Evolutionary conservation across 2,329 filamentous ascomycete genomes (phyloP), one percentile per base, ranked within the genome.

Genomic region (Fusarium coicis): DNA sequence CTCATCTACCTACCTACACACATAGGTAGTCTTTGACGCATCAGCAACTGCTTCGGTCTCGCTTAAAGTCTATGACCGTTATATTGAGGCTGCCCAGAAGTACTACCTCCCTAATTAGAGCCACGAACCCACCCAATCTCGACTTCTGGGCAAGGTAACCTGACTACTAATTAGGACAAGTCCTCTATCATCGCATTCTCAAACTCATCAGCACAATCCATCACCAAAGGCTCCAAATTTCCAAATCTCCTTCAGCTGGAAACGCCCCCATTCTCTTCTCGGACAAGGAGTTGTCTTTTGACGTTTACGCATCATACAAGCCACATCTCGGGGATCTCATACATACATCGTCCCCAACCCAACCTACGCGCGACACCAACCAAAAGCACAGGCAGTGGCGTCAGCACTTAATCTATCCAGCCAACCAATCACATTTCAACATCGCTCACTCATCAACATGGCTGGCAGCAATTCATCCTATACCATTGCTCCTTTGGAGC

Each of bases 401-500:
- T 73, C 67, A 69, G 58, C 73, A 66, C 55, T 52, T 52, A 55
- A 63, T 69, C 36, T 55, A 32, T 32, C 46, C 42, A 36, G 21
- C 28, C 49, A 49, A 42, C 66, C 70, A 73, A 67, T 58, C 66
- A 68, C 43, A 39, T 63, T 59, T 55, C 61, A 58, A 59, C 36
- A 49, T 39, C 52, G 42, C 37, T 42, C 52, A 46, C 37, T 61
- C 44, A 40, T 46, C 56, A 70, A 42, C 40, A 76, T 75, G 74
- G 78, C 65, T 74, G 87, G 87, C 84, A 80, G 83, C 21, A 73
- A 83, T 68, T 63, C 73, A 42, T 81, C 83, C 57, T 77, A 80
- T 65, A 79, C 79, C 50, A 85, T 90, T 65, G 77, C 81, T 46
- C 71, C 80, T 44, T 90, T 93, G 75, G 83, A 89, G 81, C 82